These are phyloP conservation scores for Stephanodiscus triporus DNA, from an alignment of 108 stramenopile genomes.

Conservation along the genomic window DNA sequence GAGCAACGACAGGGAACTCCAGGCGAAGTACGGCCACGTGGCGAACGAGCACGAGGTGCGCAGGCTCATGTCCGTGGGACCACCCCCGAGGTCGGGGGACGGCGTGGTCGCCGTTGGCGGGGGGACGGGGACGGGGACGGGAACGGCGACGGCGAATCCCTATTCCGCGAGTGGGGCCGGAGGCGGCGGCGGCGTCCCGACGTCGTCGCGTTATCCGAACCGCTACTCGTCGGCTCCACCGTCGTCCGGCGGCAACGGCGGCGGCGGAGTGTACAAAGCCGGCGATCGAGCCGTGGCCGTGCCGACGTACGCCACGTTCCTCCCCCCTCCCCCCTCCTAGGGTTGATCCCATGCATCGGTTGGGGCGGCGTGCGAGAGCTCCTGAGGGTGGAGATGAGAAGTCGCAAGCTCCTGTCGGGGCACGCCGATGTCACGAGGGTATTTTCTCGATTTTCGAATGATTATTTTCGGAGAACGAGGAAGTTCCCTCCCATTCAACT, in stretches of 20 bases:
- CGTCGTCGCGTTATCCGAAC: not conserved
- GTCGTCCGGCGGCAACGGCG: conserved; percentile 8
- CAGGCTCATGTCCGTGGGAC: conserved; percentile 36
- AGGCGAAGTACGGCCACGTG: conserved; percentile 84
- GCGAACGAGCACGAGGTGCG: conserved; percentile 36
- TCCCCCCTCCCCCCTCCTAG: not conserved
- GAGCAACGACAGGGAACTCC: conserved; percentile 75
- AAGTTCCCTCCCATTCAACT: too few relatives aligned
- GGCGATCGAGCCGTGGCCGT: conserved; percentile 11
- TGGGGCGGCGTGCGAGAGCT: not conserved
- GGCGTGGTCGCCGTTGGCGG: not conserved
- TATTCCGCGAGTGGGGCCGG: conserved; percentile 3
- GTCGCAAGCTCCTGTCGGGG: too few relatives aligned
- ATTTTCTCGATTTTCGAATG: too few relatives aligned
- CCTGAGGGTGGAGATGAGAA: too few relatives aligned
- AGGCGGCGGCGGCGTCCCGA: conserved; percentile 1
- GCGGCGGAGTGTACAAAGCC: not conserved
- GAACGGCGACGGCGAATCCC: not conserved
- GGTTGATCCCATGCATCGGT: not conserved
- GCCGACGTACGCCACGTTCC: conserved; percentile 40
- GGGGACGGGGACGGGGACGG: not conserved
- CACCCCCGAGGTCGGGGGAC: conserved; percentile 42
- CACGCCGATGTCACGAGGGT: too few relatives aligned
- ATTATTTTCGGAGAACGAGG: too few relatives aligned
- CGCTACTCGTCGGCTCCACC: conserved; percentile 19